These are phyloP conservation scores for Zygotorulaspora mrakii DNA, from an alignment of 1,139 yeast genomes.

Conservation along the genomic window DNA sequence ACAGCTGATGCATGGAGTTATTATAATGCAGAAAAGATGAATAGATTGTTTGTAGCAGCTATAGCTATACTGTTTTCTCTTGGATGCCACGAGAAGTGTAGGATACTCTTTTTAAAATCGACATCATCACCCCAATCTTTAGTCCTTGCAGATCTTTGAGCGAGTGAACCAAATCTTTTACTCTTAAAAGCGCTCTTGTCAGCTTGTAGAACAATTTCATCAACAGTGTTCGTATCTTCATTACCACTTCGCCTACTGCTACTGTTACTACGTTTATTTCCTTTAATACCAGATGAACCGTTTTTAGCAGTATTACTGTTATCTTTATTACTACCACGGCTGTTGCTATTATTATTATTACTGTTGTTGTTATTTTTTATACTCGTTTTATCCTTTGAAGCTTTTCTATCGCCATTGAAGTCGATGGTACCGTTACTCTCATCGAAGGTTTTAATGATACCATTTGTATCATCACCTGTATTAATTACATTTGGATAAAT, in stretches of 20 bases:
- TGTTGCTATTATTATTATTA: slow-evolving; percentile 5
- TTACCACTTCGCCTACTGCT: slow-evolving; percentile 10
- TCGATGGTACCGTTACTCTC: slow-evolving; percentile 10
- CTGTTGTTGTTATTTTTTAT: slow-evolving; percentile 14
- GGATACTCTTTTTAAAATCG: slow-evolving; percentile 90
- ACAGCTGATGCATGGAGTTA: background rate
- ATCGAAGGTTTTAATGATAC: slow-evolving; percentile 23
- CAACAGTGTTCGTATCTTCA: slow-evolving; percentile 13
- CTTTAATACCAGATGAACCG: slow-evolving; percentile 25
- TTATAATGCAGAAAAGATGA: slow-evolving; percentile 67
- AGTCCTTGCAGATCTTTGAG: slow-evolving; percentile 39
- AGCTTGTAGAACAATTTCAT: slow-evolving; percentile 86
- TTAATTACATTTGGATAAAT: slow-evolving; percentile 80
- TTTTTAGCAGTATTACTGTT: slow-evolving; percentile 8
- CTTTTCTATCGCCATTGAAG: slow-evolving; percentile 7
- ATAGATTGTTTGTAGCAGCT: slow-evolving; percentile 95
- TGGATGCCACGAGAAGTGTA: slow-evolving; percentile 99
- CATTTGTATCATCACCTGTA: slow-evolving; percentile 26
- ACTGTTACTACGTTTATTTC: slow-evolving; percentile 37
- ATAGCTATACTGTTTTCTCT: slow-evolving; percentile 93
- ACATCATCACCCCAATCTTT: slow-evolving; percentile 72
- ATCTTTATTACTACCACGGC: slow-evolving; percentile 9
- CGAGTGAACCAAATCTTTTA: slow-evolving; percentile 32
- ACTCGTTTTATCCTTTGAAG: slow-evolving; percentile 15
- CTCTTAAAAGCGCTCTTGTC: slow-evolving; percentile 90